Conservation (phyloP, 176 grass and related monocot genomes). For the Puya raimondii region DNA sequence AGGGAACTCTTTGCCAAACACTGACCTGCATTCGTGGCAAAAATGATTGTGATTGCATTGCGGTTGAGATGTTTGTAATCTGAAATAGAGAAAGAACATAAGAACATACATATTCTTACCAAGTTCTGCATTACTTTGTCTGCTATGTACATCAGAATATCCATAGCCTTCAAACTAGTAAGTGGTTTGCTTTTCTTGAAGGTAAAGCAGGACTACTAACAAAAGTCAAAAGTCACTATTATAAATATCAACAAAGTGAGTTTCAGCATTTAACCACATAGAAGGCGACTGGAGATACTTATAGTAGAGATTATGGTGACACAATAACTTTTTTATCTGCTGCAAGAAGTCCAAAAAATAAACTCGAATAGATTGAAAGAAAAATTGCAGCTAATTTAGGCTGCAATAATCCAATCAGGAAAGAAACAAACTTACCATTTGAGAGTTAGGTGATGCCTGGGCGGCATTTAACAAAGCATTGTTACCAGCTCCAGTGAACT, state of each 20-base stretch:
- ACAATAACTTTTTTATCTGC: too few relatives aligned
- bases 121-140: background rate
- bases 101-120: slow-evolving; percentile 4
- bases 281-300: too few relatives aligned
- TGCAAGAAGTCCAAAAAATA: too few relatives aligned
- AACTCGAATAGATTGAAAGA: too few relatives aligned
- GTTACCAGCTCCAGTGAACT: slow-evolving; percentile 70
- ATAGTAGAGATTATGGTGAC: too few relatives aligned
- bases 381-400: too few relatives aligned
- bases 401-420: background rate
- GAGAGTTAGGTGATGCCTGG: slow-evolving; percentile 83
- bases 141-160: background rate
- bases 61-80: slow-evolving; percentile 73
- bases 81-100: slow-evolving; percentile 49
- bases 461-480: slow-evolving; percentile 73
- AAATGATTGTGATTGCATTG: slow-evolving; percentile 70
- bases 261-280: too few relatives aligned
- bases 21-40: slow-evolving; percentile 73
- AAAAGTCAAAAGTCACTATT: background rate
- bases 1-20: slow-evolving; percentile 9
- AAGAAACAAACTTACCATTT: slow-evolving; percentile 52
- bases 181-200: background rate
- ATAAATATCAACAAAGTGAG: background rate
- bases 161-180: background rate
- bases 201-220: background rate